phyloP scores from a whole-genome alignment of 2,329 filamentous ascomycete species.

The Sclerotiophoma versabilis region DNA sequence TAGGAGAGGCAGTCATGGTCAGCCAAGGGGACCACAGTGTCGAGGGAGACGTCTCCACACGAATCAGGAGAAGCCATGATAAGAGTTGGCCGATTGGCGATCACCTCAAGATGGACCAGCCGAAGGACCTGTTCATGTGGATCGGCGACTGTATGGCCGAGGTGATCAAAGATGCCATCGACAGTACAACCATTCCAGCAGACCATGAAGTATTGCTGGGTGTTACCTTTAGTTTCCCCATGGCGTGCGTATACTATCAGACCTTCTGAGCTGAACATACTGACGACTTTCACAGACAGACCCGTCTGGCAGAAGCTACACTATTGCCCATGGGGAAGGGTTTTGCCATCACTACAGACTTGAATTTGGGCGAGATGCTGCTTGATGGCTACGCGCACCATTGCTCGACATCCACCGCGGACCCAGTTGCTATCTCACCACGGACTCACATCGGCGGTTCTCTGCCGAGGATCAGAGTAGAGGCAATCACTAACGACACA shows the following conservation, averaged over 20 bases:
- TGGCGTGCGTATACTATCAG: constrained; percentile 52
- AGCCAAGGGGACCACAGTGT: constrained; percentile 1
- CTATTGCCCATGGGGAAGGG: constrained; percentile 76
- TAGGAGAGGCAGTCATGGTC: constrained; percentile 44
- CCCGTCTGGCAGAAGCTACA: constrained; percentile 66
- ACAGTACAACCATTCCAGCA: constrained; percentile 34
- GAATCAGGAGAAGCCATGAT: constrained; percentile 68
- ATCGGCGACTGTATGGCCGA: constrained; percentile 79
- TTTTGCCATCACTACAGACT: constrained; percentile 67
- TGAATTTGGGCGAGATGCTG: constrained; percentile 68
- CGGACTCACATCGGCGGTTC: constrained; percentile 35
- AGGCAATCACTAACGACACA: constrained; percentile 81
- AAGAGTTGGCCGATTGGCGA: constrained; percentile 77
- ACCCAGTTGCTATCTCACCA: constrained; percentile 13
- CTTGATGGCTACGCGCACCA: constrained; percentile 65
- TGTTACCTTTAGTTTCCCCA: constrained; percentile 75
- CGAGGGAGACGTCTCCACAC: constrained; percentile 33
- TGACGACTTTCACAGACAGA: constrained; percentile 54
- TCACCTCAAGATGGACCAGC: constrained; percentile 75
- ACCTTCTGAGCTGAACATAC: neutral
- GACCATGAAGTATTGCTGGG: constrained; percentile 62
- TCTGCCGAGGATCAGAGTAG: constrained; percentile 72
- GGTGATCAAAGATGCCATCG: constrained; percentile 68
- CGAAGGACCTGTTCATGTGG: constrained; percentile 80
- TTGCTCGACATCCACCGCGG: constrained; percentile 50